phyloP scores from a whole-genome alignment of 768 basidiomycete species.

The Tephrocybe sp. region DNA sequence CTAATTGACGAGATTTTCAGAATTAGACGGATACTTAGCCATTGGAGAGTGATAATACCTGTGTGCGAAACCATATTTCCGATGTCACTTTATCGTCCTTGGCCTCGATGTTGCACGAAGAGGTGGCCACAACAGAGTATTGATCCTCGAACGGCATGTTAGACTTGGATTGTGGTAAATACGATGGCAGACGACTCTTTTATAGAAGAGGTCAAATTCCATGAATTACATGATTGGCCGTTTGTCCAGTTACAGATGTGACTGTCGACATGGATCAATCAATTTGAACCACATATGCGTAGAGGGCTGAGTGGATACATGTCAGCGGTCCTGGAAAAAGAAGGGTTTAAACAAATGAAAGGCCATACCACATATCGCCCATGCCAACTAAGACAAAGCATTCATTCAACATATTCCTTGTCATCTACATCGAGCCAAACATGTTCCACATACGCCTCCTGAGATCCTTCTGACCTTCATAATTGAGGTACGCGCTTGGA shows the following conservation, averaged over 20 bases:
- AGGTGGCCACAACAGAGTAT: constrained; percentile 3
- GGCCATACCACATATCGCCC: not conserved
- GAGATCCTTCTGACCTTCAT: no score
- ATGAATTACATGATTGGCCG: not conserved
- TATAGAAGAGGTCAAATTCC: no score
- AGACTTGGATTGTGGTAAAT: not conserved
- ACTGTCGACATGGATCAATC: no score
- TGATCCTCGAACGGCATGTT: constrained; percentile 18
- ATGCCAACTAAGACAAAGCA: not conserved
- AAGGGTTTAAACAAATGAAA: not conserved
- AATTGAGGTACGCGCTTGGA: no score
- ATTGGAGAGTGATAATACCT: constrained; percentile 11
- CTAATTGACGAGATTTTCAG: constrained; percentile 7
- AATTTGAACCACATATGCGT: no score
- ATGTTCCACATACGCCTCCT: no score
- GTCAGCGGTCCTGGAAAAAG: no score
- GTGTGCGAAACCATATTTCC: constrained; percentile 25
- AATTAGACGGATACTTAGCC: not conserved
- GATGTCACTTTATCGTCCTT: constrained; percentile 8
- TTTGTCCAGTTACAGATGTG: no score
- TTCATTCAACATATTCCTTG: not conserved
- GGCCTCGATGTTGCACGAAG: constrained; percentile 10
- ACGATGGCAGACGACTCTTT: not conserved
- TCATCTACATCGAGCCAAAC: no score
- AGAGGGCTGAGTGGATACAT: no score